Evolutionary conservation across 805 yeast genomes (phyloP).

Genomic region (Wickerhamomyces pijperi): DNA sequence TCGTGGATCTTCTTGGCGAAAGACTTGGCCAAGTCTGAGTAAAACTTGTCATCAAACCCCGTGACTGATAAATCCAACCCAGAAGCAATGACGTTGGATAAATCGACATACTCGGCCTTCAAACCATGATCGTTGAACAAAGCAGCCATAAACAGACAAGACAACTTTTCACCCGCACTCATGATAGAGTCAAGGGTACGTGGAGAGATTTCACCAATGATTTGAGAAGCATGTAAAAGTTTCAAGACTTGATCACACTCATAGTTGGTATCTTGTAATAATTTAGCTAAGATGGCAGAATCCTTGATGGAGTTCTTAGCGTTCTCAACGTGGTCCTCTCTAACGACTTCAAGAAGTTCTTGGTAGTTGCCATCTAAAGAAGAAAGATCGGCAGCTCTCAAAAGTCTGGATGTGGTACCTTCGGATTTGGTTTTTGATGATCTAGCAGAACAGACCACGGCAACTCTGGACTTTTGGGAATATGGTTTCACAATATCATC

Average conservation of each 20-base stretch:
- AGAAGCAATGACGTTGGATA: slow-evolving; percentile 60
- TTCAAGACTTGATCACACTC: slow-evolving; percentile 64
- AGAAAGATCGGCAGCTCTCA: slow-evolving; percentile 76
- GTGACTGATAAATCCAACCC: slow-evolving; percentile 39
- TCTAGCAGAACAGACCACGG: slow-evolving; percentile 93
- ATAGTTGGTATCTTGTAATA: slow-evolving; percentile 45
- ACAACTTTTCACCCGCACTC: slow-evolving; percentile 88
- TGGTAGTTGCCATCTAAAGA: slow-evolving; percentile 48
- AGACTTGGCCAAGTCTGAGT: slow-evolving; percentile 39
- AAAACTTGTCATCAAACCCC: slow-evolving; percentile 60
- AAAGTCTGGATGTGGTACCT: slow-evolving; percentile 86
- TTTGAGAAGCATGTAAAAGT: slow-evolving; percentile 74
- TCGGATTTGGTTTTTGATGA: slow-evolving; percentile 85
- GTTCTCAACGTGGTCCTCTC: slow-evolving; percentile 68
- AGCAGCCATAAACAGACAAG: slow-evolving; percentile 83
- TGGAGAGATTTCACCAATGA: slow-evolving; percentile 84
- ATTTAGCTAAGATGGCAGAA: slow-evolving; percentile 33
- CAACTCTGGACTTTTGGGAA: slow-evolving; percentile 53
- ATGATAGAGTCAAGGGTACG: slow-evolving; percentile 83
- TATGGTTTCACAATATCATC: slow-evolving; percentile 71
- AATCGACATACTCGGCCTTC: slow-evolving; percentile 67
- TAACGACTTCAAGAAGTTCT: slow-evolving; percentile 50
- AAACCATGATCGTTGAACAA: slow-evolving; percentile 77
- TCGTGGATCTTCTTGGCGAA: slow-evolving; percentile 39
- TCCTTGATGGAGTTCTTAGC: slow-evolving; percentile 45